phyloP scores from a whole-genome alignment of 2,329 filamentous ascomycete species.

The Colletotrichum simmondsii region DNA sequence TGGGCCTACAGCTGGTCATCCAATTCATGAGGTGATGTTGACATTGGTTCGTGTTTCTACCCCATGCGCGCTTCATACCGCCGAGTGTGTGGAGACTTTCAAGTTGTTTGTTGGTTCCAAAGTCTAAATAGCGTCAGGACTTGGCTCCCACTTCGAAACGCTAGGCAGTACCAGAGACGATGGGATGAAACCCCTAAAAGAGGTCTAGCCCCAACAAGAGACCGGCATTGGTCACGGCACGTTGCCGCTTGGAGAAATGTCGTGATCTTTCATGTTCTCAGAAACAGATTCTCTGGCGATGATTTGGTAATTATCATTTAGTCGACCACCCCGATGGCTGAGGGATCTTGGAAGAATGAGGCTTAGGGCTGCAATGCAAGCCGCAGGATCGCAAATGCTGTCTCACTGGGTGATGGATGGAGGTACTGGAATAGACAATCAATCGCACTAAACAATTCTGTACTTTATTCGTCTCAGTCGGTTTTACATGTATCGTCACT shows the following conservation, averaged over 20 bases:
- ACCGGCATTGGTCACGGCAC: neutral
- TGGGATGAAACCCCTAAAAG: slow-evolving; percentile 8
- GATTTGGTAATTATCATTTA: too few species aligned
- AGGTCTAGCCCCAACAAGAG: neutral
- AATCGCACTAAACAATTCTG: neutral
- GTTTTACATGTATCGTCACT: neutral
- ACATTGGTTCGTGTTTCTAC: neutral
- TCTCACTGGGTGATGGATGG: too few species aligned
- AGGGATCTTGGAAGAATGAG: too few species aligned
- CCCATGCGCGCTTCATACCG: neutral
- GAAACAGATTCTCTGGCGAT: too few species aligned
- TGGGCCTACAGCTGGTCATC: neutral
- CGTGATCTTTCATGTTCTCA: neutral
- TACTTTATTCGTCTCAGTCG: neutral
- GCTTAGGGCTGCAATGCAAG: too few species aligned
- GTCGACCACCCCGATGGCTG: too few species aligned
- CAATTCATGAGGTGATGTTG: neutral
- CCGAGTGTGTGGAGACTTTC: neutral
- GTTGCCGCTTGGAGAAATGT: neutral
- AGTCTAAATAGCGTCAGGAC: neutral
- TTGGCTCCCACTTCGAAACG: slow-evolving; percentile 1
- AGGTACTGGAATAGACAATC: too few species aligned
- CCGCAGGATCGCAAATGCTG: too few species aligned
- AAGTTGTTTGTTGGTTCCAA: neutral
- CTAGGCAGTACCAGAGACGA: neutral